phyloP scores from a whole-genome alignment of 345 rosid species.

The Linum trigynum region DNA sequence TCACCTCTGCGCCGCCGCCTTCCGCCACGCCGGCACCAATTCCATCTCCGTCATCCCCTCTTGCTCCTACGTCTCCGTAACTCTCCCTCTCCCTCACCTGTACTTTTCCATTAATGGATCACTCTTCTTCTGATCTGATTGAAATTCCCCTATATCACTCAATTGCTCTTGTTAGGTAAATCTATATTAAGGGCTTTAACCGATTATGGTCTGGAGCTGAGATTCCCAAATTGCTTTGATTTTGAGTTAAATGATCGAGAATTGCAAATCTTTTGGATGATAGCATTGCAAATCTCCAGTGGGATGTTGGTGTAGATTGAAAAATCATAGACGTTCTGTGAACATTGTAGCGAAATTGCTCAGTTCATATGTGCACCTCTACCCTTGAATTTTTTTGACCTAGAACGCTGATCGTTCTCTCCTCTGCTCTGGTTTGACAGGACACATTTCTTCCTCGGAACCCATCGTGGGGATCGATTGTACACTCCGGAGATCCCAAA shows the following conservation, averaged over 20 bases:
- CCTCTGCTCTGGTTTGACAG: slow-evolving; percentile 22
- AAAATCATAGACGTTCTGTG: no score
- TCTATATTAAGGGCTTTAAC: no score
- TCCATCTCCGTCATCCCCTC: slow-evolving; percentile 61
- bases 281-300: no score
- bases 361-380: neutral
- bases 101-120: neutral
- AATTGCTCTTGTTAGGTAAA: neutral
- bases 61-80: slow-evolving; percentile 78
- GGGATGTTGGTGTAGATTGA: no score
- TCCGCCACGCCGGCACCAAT: slow-evolving; percentile 57
- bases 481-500: slow-evolving; percentile 32
- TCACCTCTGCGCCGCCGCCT: slow-evolving; percentile 67
- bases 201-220: no score
- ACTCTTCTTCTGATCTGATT: neutral
- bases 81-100: neutral
- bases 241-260: no score
- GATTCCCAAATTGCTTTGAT: no score
- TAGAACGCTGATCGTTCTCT: neutral
- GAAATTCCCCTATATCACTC: neutral
- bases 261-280: no score
- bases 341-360: neutral
- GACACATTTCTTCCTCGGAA: slow-evolving; percentile 69
- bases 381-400: neutral
- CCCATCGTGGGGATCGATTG: slow-evolving; percentile 45